phyloP scores from a whole-genome alignment of 1,284 basidiomycete genomes.

The Xanthoconium separans region DNA sequence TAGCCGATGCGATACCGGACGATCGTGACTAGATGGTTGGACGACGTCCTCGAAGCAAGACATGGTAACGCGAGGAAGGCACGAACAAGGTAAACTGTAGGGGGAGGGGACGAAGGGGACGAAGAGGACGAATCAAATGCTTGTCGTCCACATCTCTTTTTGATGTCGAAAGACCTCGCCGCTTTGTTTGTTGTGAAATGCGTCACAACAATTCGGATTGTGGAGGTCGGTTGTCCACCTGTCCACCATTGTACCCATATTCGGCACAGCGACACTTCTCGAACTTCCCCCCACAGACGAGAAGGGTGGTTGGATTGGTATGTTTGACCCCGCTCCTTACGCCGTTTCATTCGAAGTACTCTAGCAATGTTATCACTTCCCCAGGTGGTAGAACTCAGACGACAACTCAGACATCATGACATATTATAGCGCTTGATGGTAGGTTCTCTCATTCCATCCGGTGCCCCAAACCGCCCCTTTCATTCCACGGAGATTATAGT shows the following conservation, averaged over 20 bases:
- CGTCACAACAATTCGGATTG: conserved; percentile 15
- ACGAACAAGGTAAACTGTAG: conserved; percentile 13
- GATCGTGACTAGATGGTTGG: conserved; percentile 12
- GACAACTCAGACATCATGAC: conserved; percentile 4
- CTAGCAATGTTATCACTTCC: conserved; percentile 15
- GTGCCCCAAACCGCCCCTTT: conserved; percentile 13
- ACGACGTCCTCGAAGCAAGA: conserved; percentile 11
- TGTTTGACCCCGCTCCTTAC: conserved; percentile 21
- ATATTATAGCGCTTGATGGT: conserved; percentile 7
- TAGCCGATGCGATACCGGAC: conserved; percentile 5
- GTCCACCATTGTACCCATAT: conserved; percentile 24
- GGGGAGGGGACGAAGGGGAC: neutral
- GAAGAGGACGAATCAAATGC: conserved; percentile 3
- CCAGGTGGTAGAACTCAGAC: conserved; percentile 8
- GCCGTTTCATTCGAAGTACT: conserved; percentile 26
- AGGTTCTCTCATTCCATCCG: conserved; percentile 18
- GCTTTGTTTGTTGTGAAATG: conserved; percentile 37
- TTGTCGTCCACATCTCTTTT: conserved; percentile 19
- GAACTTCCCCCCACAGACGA: conserved; percentile 15
- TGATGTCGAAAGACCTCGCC: conserved; percentile 21
- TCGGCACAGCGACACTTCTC: conserved; percentile 20
- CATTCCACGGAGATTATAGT: conserved; percentile 33
- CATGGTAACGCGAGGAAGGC: conserved; percentile 16
- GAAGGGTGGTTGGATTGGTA: conserved; percentile 24
- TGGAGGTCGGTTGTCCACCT: conserved; percentile 18